phyloP scores from a whole-genome alignment of 2,329 filamentous ascomycete genomes.

The Aspergillus viridinutans region DNA sequence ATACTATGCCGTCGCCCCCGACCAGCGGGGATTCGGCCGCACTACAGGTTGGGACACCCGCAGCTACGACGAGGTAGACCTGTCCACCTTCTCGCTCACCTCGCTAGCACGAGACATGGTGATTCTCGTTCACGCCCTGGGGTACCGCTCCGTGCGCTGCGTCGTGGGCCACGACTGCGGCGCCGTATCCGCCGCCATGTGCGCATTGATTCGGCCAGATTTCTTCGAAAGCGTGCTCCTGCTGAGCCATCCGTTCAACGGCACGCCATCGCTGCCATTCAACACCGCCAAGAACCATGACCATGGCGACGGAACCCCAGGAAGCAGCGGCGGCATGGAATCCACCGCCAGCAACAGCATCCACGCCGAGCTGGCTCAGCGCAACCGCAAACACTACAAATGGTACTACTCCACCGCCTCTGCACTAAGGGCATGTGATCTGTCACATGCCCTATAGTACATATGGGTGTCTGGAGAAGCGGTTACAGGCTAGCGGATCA shows the following conservation, averaged over 20 bases:
- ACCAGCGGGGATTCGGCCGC: constrained; percentile 65
- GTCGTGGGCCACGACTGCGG: constrained; percentile 67
- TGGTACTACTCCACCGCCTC: constrained; percentile 48
- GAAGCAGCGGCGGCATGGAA: constrained; percentile 4
- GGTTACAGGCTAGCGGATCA: no score
- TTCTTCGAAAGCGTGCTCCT: constrained; percentile 59
- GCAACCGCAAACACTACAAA: constrained; percentile 65
- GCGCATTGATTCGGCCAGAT: constrained; percentile 60
- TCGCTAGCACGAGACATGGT: constrained; percentile 60
- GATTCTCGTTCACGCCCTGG: constrained; percentile 57
- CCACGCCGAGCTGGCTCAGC: constrained; percentile 52
- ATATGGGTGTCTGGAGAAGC: no score
- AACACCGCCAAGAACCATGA: constrained; percentile 35
- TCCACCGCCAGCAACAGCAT: constrained; percentile 42
- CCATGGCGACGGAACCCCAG: neutral
- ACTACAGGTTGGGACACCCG: constrained; percentile 58
- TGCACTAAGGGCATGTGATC: no score
- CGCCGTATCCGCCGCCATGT: constrained; percentile 56
- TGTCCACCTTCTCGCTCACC: constrained; percentile 55
- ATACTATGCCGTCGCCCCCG: constrained; percentile 63
- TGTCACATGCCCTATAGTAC: no score
- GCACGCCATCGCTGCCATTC: constrained; percentile 48
- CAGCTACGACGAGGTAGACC: constrained; percentile 49
- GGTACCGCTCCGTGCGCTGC: constrained; percentile 55
- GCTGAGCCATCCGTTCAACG: constrained; percentile 63